A percentile compares a stretch with the other conserved stretches of the same genome.
Conservation (phyloP, 805 yeast species). For the Wickerhamomyces subpelliculosus region DNA sequence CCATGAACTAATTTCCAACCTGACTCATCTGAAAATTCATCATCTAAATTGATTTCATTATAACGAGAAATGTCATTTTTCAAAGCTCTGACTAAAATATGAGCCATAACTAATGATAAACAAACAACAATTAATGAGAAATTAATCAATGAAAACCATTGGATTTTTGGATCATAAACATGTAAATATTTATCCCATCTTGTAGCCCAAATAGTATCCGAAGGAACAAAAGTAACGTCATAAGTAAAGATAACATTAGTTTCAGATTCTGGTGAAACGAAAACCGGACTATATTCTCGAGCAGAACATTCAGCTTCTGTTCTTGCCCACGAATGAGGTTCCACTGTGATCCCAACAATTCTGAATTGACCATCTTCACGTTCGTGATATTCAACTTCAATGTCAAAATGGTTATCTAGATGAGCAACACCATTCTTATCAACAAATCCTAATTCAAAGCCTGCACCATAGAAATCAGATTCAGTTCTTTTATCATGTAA, state of each 20-base stretch:
- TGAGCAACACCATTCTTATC: conserved; percentile 51
- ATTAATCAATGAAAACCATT: conserved; percentile 90
- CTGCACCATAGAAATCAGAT: conserved; percentile 64
- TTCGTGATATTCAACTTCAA: conserved; percentile 75
- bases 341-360: conserved; percentile 85
- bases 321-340: conserved; percentile 53
- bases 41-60: conserved; percentile 83
- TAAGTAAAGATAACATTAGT: conserved; percentile 75
- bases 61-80: conserved; percentile 81
- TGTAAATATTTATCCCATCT: conserved; percentile 97
- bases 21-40: conserved; percentile 82
- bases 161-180: conserved; percentile 86
- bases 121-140: conserved; percentile 76
- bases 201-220: conserved; percentile 88
- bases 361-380: conserved; percentile 63
- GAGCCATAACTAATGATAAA: conserved; percentile 70
- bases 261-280: conserved; percentile 41
- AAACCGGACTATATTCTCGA: conserved; percentile 33
- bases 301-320: conserved; percentile 28
- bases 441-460: conserved; percentile 72
- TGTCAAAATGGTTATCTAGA: conserved; percentile 75
- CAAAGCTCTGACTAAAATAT: conserved; percentile 71
- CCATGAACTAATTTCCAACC: conserved; percentile 98
- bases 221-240: conserved; percentile 64
- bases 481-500: conserved; percentile 52